Evolutionary conservation across 768 basidiomycete species (phyloP), one percentile per base, ranked within the genome.

Genomic region (Tulasnella sp.): DNA sequence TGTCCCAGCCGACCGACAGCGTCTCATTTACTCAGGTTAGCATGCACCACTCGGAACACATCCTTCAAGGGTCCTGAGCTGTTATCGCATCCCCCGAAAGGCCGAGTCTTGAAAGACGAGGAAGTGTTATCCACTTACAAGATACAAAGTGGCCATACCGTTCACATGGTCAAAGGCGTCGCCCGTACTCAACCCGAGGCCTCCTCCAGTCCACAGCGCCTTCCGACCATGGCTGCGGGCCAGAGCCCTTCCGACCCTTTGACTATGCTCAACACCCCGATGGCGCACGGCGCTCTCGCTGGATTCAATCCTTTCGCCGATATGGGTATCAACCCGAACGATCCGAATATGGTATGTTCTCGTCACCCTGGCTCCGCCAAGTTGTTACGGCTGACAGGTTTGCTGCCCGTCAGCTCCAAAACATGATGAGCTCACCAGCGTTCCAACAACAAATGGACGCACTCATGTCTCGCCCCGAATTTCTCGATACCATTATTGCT

Each of bases 161-260:
- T 97, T 60, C 96, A 96, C 85, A 96, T 96, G 94, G 96, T 96
- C 83, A 97, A 97, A 85, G 94, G 95, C 34, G 92, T 90, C 14
- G 89, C 92, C 1, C 90, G 92, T 11, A 74, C 82, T 46, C 84
- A 86, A 28, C 84, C 84, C 58, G 81, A 78, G 18, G 64, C 64
- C 31, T 72, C 80, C 11, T 89, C 31, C 82, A 88, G n/a, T 83
- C 86, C 90, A n/a, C 92, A 90, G 84, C 89, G 87, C 46, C 87
- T 96, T 28, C 96, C 96, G 22, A 89, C 90, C 14, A 96, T 98
- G 95, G 95, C 95, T 83, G 90, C 96, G 0, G 97, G 96, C 2
- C 95, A 97, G 88, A 95, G 95, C 84, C 92, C 92, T 1, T 90
- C 92, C 82, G 95, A 96, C 86, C 96, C 95, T 0, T 91, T 96